Evolutionary conservation across 1,284 basidiomycete species (phyloP), one percentile per base, ranked within the genome.

Genomic region (Ustilago loliicola): DNA sequence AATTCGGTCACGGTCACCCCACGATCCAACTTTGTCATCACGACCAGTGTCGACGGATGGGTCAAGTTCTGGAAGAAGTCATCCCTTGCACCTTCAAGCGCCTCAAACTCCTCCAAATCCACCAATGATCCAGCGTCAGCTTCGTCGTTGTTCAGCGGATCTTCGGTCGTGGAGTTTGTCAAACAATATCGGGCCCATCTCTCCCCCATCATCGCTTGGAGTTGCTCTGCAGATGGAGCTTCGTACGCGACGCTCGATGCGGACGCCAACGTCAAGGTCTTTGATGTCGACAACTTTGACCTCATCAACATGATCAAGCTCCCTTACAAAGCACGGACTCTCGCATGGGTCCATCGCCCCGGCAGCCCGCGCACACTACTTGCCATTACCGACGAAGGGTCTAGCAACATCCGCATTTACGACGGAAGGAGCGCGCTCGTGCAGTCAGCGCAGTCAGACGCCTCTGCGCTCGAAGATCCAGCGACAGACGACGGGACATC

Each of bases 51-150:
- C 13, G 96, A 99, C 83, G 97, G 97, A 1, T 94, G 96, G 87
- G 88, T 99, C 81, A 99, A 99, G 87, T 89, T 99, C 30, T 99
- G 97, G 97, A 98, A 98, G 89, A 99, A 99, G 88, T 95, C 97
- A 87, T 93, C 95, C 15, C 87, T 89, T 6, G 94, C 95, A 2
- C 61, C 72, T 10, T 34, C 8, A 93, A 96, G 82, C 94, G 96
- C 71, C 96, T 97, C 87, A 92, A 94, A 62, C 21, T 40, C 67
- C 30, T 19, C 56, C 0, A 38, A 29, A 13, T 13, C 55, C 5
- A 5, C 21, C 0, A 54, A 29, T 10, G 42, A 23, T 25, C 8
- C 58, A 4, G 32, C 25, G 9, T 64, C 71, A 42, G 29, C 57
- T 10, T 48, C 61, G 1, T 65, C 65, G 11, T 32, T 64, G 34